Evolutionary conservation across 169 alveolate species (phyloP).

Genomic region (Babesia ovis): DNA sequence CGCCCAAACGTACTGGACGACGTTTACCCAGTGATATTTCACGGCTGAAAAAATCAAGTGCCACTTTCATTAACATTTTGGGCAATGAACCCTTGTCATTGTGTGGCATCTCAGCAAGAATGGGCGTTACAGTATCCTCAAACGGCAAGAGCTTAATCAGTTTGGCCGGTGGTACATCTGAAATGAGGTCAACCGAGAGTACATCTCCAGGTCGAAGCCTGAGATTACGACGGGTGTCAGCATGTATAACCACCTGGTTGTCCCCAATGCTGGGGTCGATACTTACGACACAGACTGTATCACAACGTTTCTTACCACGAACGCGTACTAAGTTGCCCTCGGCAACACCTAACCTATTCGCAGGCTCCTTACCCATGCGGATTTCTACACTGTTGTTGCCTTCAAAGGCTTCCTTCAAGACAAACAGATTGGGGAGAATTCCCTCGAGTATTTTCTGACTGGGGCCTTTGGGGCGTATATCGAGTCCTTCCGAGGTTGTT

Average conservation of each 20-base stretch:
- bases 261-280: constrained; percentile 28
- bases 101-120: constrained; percentile 32
- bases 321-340: constrained; percentile 57
- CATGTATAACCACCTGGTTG: constrained; percentile 45
- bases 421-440: constrained; percentile 41
- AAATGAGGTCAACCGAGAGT: constrained; percentile 42
- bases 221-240: constrained; percentile 63
- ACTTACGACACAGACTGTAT: constrained; percentile 51
- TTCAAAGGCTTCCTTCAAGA: constrained; percentile 43
- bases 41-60: constrained; percentile 53
- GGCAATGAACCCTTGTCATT: constrained; percentile 12
- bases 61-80: constrained; percentile 50
- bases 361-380: constrained; percentile 63
- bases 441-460: constrained; percentile 59
- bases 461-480: background rate
- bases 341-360: constrained; percentile 56
- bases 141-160: constrained; percentile 50
- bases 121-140: constrained; percentile 48
- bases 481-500: no score
- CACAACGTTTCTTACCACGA: constrained; percentile 55
- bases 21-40: constrained; percentile 46
- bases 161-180: constrained; percentile 51
- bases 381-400: constrained; percentile 59
- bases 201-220: constrained; percentile 66
- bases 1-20: constrained; percentile 65